Percentiles rank a stretch among this genome's conserved stretches.
These are phyloP conservation scores for Primulina eburnea DNA, from an alignment of 257 asterid species.

Conservation along the genomic window DNA sequence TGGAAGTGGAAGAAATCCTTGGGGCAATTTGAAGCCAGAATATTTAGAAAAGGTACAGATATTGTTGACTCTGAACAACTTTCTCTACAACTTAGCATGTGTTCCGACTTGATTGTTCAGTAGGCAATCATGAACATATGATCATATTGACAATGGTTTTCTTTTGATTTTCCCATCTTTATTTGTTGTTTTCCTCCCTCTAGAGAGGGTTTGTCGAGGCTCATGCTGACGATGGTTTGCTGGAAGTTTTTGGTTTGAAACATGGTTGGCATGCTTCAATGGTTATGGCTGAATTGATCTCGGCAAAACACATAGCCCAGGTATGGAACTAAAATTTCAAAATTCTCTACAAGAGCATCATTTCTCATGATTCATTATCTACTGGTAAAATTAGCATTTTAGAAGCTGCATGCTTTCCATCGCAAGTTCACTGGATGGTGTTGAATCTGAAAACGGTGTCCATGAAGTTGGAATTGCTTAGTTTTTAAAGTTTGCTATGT, in stretches of 20 bases:
- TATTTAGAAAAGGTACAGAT: conserved; percentile 76
- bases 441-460: background rate
- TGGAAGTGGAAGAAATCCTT: conserved; percentile 96
- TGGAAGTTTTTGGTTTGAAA: conserved; percentile 79
- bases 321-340: conserved; percentile 29
- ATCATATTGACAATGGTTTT: background rate
- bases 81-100: background rate
- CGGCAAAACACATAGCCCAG: conserved; percentile 95
- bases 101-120: background rate
- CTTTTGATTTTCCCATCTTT: background rate
- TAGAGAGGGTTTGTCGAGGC: conserved; percentile 83
- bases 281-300: conserved; percentile 85
- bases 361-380: background rate
- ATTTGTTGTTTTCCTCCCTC: background rate
- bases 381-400: background rate
- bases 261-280: conserved; percentile 98
- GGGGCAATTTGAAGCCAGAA: conserved; percentile 82
- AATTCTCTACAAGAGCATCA: background rate
- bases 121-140: background rate
- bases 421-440: background rate
- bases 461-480: background rate
- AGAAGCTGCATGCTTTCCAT: background rate
- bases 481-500: too few species aligned
- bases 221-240: conserved; percentile 70
- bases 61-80: background rate